A percentile compares a stretch with the other conserved stretches of the same genome.
Evolutionary conservation across 257 asterid genomes (phyloP).

Genomic region (Fraxinus cuspidata): DNA sequence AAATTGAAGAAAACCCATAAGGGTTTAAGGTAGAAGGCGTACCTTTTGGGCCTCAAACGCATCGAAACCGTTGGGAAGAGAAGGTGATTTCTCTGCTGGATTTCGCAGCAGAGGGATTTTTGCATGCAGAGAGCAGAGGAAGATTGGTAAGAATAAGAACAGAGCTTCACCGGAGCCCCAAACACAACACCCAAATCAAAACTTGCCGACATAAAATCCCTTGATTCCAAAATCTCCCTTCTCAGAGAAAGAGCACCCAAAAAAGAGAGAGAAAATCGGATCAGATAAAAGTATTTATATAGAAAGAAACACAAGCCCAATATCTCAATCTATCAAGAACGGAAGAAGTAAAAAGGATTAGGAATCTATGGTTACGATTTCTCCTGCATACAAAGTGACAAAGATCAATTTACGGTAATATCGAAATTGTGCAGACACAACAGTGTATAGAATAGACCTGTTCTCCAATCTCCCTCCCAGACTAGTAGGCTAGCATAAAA

Average conservation of each 20-base stretch:
- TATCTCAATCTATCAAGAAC: constrained; percentile 19
- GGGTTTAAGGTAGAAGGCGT: constrained; percentile 32
- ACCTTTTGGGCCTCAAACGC: constrained; percentile 99
- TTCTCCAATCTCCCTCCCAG: constrained; percentile 22
- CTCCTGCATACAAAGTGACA: constrained; percentile 36
- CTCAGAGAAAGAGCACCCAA: constrained; percentile 22
- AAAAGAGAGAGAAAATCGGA: constrained; percentile 28
- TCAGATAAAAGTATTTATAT: constrained; percentile 43
- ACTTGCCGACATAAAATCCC: constrained; percentile 87
- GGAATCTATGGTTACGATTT: constrained; percentile 57
- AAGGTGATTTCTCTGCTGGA: constrained; percentile 56
- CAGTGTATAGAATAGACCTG: constrained; percentile 32
- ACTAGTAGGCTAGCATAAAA: constrained; percentile 7
- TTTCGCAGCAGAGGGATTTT: constrained; percentile 58
- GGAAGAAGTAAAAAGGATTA: constrained; percentile 39
- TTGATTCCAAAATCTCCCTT: constrained; percentile 35
- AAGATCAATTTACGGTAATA: constrained; percentile 31
- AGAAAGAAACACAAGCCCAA: background rate
- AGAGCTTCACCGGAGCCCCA: constrained; percentile 66
- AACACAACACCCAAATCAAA: constrained; percentile 54
- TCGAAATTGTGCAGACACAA: constrained; percentile 35
- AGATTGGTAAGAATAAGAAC: constrained; percentile 28
- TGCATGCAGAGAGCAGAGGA: constrained; percentile 44
- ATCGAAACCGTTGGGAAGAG: constrained; percentile 70
- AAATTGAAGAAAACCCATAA: background rate